Evolutionary conservation across 2,329 filamentous ascomycete species (phyloP), one percentile per base, ranked within the genome.

Genomic region (Dactylellina haptotyla): DNA sequence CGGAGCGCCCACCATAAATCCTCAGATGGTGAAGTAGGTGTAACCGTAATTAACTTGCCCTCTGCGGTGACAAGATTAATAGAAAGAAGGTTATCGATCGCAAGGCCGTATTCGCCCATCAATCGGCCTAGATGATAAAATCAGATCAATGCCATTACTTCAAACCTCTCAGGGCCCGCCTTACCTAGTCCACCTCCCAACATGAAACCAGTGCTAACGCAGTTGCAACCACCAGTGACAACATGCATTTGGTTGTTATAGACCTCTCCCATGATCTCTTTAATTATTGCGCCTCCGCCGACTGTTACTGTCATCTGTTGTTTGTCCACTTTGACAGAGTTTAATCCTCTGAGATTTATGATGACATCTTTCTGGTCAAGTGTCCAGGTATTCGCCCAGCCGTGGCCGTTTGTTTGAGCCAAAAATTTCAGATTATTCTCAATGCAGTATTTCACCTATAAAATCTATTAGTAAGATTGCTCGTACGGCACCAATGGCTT

Each of bases 1-100:
- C 80, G 78, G 3, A 83, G 61, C 0, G 80, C 82, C 81, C 81
- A 83, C 76, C 83, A 83, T 5, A 83, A 78, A 59, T 82, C 81
- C 0, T 75, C 1, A 41, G 78, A 73, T 8, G 66, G 51, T 75
- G 32, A 75, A 61, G 5, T 77, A 75, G 32, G 75, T 32, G 51
- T 76, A 50, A 76, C 81, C 0, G 75, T 79, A 2, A 83, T 78
- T 1, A 82, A 73, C 8, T 76, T 75, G 0, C 82, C 82, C 30
- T 80, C 77, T 8, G 82, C 81, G 1, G 82, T 79, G 0, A 84
- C 81, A 2, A 84, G 78, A 39, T 81, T 77, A 1, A 79, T 80
- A 0, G 80, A 80, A 3, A 83, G 16, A 2, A 85, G 77, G 16
- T 80, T 79, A 70, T 85, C 84, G 8, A 83, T 78, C 2, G 81